Conservation (phyloP, 192 early-diverging fungal genomes). For the Mycoemilia scoparia region DNA sequence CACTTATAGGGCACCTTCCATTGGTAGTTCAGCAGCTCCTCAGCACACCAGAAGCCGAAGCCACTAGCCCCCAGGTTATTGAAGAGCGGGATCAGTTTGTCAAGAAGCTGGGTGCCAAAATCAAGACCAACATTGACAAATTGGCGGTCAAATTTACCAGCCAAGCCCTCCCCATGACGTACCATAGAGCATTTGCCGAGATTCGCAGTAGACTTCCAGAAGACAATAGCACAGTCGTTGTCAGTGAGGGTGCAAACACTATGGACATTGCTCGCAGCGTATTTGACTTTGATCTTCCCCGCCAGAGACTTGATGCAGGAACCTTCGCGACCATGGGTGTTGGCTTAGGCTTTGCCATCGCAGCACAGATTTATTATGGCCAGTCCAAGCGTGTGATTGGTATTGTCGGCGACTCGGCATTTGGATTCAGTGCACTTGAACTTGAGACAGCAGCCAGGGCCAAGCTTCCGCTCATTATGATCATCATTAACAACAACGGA, state of each 20-base stretch:
- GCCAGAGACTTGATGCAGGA: slow-evolving; percentile 49
- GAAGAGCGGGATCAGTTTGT: slow-evolving; percentile 16
- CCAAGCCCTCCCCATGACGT: slow-evolving; percentile 35
- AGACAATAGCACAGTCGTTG: slow-evolving; percentile 35
- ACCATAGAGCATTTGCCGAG: slow-evolving; percentile 47
- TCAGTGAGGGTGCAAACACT: slow-evolving; percentile 60
- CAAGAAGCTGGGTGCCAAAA: slow-evolving; percentile 7
- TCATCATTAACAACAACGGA: slow-evolving; percentile 64
- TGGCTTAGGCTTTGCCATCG: slow-evolving; percentile 54
- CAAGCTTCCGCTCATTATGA: slow-evolving; percentile 41
- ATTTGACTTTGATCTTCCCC: slow-evolving; percentile 41
- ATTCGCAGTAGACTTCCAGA: slow-evolving; percentile 38
- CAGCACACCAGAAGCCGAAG: slow-evolving; percentile 6
- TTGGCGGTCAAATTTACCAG: slow-evolving; percentile 20
- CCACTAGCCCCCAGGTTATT: too few relatives aligned
- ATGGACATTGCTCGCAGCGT: slow-evolving; percentile 63
- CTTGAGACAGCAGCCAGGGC: slow-evolving; percentile 48
- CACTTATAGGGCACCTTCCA: slow-evolving; percentile 41
- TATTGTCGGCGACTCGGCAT: slow-evolving; percentile 58
- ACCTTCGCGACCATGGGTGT: slow-evolving; percentile 67
- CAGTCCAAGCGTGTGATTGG: slow-evolving; percentile 35
- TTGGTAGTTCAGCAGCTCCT: slow-evolving; percentile 34
- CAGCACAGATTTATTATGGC: slow-evolving; percentile 37
- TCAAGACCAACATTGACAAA: slow-evolving; percentile 24
- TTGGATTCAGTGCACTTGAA: slow-evolving; percentile 67